phyloP scores from a whole-genome alignment of 176 grass and related monocot genomes.

The Musa troglodytarum region DNA sequence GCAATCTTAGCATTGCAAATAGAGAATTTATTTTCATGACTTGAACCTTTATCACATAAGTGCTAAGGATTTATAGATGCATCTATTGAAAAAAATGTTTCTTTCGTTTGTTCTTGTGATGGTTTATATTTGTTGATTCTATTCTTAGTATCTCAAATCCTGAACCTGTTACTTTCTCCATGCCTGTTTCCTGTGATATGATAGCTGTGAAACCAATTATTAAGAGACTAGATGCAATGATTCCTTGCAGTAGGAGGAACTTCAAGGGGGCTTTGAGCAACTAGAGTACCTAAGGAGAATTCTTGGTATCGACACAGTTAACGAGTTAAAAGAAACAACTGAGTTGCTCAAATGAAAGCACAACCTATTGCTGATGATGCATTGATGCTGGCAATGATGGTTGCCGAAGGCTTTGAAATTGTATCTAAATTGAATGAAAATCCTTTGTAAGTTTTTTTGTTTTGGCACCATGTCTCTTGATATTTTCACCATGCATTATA shows the following conservation, averaged over 20 bases:
- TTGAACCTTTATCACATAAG: too few species aligned
- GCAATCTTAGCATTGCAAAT: too few species aligned
- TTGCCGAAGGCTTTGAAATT: neutral
- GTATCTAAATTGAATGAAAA: neutral
- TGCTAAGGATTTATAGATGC: too few species aligned
- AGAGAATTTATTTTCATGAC: too few species aligned
- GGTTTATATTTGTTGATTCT: neutral
- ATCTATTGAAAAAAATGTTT: too few species aligned
- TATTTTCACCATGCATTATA: neutral
- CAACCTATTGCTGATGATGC: neutral
- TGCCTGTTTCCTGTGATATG: neutral
- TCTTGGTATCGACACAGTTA: slow-evolving; percentile 42
- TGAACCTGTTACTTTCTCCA: neutral
- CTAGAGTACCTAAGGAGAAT: slow-evolving; percentile 84
- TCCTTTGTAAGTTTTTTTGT: neutral
- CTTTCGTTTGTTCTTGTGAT: too few species aligned
- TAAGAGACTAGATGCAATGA: neutral
- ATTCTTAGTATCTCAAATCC: neutral
- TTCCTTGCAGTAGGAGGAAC: slow-evolving; percentile 64
- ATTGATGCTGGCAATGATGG: neutral
- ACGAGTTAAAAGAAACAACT: neutral
- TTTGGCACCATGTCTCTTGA: neutral
- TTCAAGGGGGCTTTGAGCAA: slow-evolving; percentile 63
- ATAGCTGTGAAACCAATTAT: neutral
- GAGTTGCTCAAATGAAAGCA: neutral